phyloP scores from a whole-genome alignment of 2,329 filamentous ascomycete species.

The Chaetomiaceae sp. region DNA sequence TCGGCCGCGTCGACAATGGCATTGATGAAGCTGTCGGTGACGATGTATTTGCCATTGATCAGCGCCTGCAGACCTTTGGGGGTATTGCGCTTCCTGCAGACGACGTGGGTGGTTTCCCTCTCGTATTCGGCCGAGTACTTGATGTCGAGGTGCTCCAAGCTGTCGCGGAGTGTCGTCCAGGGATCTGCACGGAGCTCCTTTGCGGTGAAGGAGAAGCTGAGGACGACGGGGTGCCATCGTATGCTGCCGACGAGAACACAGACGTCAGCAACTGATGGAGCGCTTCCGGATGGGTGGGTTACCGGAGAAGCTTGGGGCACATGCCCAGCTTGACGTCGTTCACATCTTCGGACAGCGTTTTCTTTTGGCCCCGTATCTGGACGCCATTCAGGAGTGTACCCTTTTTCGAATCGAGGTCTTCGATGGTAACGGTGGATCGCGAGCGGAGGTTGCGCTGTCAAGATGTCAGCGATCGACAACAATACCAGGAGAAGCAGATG shows the following conservation, averaged over 20 bases:
- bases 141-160: slow-evolving; percentile 80
- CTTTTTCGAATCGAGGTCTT: slow-evolving; percentile 77
- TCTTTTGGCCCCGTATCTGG: slow-evolving; percentile 59
- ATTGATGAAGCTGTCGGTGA: slow-evolving; percentile 68
- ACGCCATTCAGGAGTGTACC: slow-evolving; percentile 75
- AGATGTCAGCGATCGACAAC: not conserved
- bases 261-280: not conserved
- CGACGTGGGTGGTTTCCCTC: slow-evolving; percentile 75
- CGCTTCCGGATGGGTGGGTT: slow-evolving; percentile 14
- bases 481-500: not conserved
- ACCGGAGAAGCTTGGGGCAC: slow-evolving; percentile 61
- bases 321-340: slow-evolving; percentile 69
- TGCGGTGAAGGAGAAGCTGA: slow-evolving; percentile 73
- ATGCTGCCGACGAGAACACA: slow-evolving; percentile 46
- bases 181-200: slow-evolving; percentile 66
- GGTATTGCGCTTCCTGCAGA: slow-evolving; percentile 86
- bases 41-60: slow-evolving; percentile 74
- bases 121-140: slow-evolving; percentile 76
- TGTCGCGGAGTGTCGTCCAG: slow-evolving; percentile 55
- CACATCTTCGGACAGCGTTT: slow-evolving; percentile 50
- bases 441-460: slow-evolving; percentile 57
- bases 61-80: slow-evolving; percentile 82
- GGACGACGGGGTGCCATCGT: slow-evolving; percentile 73
- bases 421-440: slow-evolving; percentile 67
- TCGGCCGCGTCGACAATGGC: slow-evolving; percentile 61